Evolutionary conservation across 148 eudicot genomes (phyloP), one percentile per base, ranked within the genome.

Genomic region (Rhododendron henanense): DNA sequence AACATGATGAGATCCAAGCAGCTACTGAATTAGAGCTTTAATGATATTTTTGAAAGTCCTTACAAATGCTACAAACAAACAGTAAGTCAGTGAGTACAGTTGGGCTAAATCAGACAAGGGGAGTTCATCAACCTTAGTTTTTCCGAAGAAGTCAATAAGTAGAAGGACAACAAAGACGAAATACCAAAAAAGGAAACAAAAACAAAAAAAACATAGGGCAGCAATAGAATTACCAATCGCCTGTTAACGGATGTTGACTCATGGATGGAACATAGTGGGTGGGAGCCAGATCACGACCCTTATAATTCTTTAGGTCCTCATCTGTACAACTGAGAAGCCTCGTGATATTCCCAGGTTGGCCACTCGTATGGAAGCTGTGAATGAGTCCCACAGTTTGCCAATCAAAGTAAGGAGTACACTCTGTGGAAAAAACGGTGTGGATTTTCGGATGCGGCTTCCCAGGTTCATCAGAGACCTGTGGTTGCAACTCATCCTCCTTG

Each of bases 311-410:
- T 92, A 94, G 87, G 10, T 95, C 98, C 87, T 97, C 98, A 83
- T 95, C 98, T 23, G 99, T 95, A 90, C 99, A 97, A 84, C 99
- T 97, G 37, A 97, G 94, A 81, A 97, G 98, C 84, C 99, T 89
- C 1, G 98, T 97, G 78, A 97, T 87, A 88, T 91, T 93, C 51
- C 99, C 99, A 69, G 99, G 99, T 85, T 97, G 99, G 81, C 98
- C 98, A 90, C 99, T 97, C 45, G 81, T 87, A 79, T 89, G 90
- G 88, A 97, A 97, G 87, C 98, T 97, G 81, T 97, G 98, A 82
- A 94, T 88, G 79, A 97, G 87, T 28, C 99, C 98, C 57, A 97
- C 94, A 71, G 99, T 97, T 86, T 97, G 99, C 99, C 99, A 97
- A 91, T 97, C 99, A 81, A 95, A 97, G 88, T 97, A 95, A 8